Evolutionary conservation across 345 rosid species (phyloP).

Genomic region (Capsella bursapastoris): DNA sequence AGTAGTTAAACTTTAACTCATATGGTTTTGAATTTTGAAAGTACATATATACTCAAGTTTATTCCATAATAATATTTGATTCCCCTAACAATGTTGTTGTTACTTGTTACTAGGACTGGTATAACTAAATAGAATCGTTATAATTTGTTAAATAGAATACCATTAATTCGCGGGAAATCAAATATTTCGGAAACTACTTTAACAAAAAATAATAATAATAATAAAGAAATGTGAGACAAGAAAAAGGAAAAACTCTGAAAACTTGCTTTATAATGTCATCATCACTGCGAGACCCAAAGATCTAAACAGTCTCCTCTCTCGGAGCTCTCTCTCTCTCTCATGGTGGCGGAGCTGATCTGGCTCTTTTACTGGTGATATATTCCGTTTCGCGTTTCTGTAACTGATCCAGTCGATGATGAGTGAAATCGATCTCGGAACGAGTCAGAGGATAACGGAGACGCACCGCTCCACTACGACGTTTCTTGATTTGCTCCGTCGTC

Average conservation of each 20-base stretch:
- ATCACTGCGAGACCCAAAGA: slow-evolving; percentile 18
- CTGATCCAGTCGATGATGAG: slow-evolving; percentile 47
- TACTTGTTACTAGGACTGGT: not conserved
- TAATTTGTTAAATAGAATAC: not conserved
- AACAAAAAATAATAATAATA: no score
- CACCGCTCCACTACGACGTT: slow-evolving; percentile 56
- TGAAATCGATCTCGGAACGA: slow-evolving; percentile 48
- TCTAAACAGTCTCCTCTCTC: slow-evolving; percentile 11
- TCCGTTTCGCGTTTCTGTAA: not conserved
- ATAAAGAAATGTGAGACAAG: slow-evolving; percentile 20
- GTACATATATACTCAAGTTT: not conserved
- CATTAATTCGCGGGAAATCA: slow-evolving; percentile 11
- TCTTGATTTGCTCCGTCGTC: slow-evolving; percentile 56
- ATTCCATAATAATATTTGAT: not conserved
- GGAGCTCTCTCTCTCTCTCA: not conserved
- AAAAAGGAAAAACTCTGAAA: not conserved
- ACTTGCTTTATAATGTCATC: slow-evolving; percentile 34
- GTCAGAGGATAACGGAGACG: slow-evolving; percentile 51
- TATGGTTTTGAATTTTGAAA: not conserved
- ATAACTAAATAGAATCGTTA: slow-evolving; percentile 7
- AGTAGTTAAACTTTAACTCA: not conserved
- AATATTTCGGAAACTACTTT: slow-evolving; percentile 30
- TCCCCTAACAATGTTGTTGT: not conserved
- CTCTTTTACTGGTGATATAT: slow-evolving; percentile 10
- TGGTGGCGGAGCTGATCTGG: slow-evolving; percentile 21